phyloP scores from a whole-genome alignment of 129 eudicot genomes.

The Escallonia herrerae region DNA sequence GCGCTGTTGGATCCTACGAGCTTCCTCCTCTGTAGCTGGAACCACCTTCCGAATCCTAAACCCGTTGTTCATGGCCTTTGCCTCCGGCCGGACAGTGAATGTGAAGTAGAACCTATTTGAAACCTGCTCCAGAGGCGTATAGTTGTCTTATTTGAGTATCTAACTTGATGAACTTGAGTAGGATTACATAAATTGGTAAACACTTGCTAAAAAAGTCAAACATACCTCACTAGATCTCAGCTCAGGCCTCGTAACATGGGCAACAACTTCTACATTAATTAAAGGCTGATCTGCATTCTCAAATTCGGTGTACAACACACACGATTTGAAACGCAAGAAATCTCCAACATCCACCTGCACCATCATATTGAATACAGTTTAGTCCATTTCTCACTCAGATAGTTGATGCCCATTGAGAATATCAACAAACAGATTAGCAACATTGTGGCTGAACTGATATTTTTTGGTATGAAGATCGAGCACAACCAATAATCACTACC shows the following conservation, averaged over 20 bases:
- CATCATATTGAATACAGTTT: background rate
- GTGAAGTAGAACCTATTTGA: slow-evolving; percentile 95
- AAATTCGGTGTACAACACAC: slow-evolving; percentile 77
- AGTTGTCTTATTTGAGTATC: background rate
- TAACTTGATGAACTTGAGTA: too few species aligned
- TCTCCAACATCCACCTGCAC: slow-evolving; percentile 94
- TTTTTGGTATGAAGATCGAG: too few species aligned
- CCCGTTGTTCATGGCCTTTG: slow-evolving; percentile 53
- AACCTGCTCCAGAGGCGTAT: slow-evolving; percentile 37
- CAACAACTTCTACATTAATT: slow-evolving; percentile 89
- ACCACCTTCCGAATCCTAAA: slow-evolving; percentile 83
- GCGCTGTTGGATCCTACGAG: slow-evolving; percentile 73
- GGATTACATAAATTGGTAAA: too few species aligned
- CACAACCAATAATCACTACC: too few species aligned
- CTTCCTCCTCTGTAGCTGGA: slow-evolving; percentile 98
- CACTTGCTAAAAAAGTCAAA: background rate
- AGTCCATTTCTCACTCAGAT: background rate
- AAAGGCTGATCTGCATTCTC: slow-evolving; percentile 73
- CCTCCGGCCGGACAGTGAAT: slow-evolving; percentile 79
- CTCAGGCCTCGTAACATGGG: slow-evolving; percentile 98
- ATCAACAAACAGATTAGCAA: too few species aligned
- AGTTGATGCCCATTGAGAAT: background rate
- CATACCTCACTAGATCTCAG: slow-evolving; percentile 88
- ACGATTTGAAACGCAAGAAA: slow-evolving; percentile 85
- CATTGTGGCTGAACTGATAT: too few species aligned